Base-by-base conservation (phyloP, 2,329 filamentous ascomycete genomes). In the Fusarium chaquense region DNA sequence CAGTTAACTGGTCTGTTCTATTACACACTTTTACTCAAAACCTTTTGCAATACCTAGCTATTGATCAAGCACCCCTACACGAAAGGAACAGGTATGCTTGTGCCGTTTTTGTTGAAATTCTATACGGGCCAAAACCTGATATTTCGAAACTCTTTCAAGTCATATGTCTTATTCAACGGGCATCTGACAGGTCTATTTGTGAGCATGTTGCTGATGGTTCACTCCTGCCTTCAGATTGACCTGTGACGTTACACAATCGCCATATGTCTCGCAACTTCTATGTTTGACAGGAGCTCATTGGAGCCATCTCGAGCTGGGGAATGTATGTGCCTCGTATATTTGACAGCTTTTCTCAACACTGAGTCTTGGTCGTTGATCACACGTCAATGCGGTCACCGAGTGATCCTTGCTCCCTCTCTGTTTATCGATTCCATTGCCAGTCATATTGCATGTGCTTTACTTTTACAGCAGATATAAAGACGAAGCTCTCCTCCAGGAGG, bases 291-390 rank as follows among this genome's bases (percentile, higher is more conserved):
- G n/a, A n/a, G 30, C n/a, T 28, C 22, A 56, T 53, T 56, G 64
- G 51, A 36, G 13, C 6, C 4, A 30, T 24, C 40, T 8, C 7
- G 20, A 10, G 18, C 33, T 38, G 18, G n/a, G 51, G 65, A 69
- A 66, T 62, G 22, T 41, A 28, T 18, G 45, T 51, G 53, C 43
- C 47, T 51, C 55, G 63, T 65, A 43, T 63, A 40, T 22, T 22
- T 12, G 18, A 11, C 6, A 18, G 35, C 41, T 22, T 33, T 43
- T 28, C 15, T 54, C 8, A 36, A 24, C 10, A 8, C 24, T 38
- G 26, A 33, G 22, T n/a, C 12, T 26, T 62, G 35, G 47, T 28
- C 6, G 8, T 13, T 20, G 47, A 67, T 36, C 44, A 30, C 28
- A 36, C 20, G 33, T 22, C 32, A 24, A 46, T 41, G 24, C 41